These are phyloP conservation scores for Globisporangium alternatum DNA, from an alignment of 352 stramenopile genomes.

Conservation along the genomic window DNA sequence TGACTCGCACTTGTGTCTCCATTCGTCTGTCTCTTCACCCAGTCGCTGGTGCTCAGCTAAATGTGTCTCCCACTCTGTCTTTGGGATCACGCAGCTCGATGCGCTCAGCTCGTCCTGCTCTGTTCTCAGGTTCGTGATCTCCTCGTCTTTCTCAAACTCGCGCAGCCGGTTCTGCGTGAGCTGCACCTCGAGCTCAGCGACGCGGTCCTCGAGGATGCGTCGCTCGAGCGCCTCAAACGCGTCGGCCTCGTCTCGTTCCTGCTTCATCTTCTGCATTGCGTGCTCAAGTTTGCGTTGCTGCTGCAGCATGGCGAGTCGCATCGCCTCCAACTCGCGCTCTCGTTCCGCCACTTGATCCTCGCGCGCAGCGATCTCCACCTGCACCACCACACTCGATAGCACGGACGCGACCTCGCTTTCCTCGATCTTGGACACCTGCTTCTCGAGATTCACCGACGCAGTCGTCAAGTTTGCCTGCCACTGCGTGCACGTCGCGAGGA, in stretches of 20 bases:
- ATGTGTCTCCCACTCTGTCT: conserved; percentile 24
- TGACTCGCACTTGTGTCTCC: conserved; percentile 19
- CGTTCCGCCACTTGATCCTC: neutral
- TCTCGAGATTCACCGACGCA: neutral
- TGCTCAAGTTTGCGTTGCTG: conserved; percentile 18
- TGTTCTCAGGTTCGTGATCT: conserved; percentile 28
- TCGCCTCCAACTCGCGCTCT: neutral
- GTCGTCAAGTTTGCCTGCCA: conserved; percentile 8
- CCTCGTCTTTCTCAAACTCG: conserved; percentile 42
- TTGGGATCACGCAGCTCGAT: conserved; percentile 22
- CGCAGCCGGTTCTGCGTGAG: conserved; percentile 35
- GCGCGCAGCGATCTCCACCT: conserved; percentile 27
- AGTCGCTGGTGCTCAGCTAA: conserved; percentile 24
- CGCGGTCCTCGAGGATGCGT: conserved; percentile 43
- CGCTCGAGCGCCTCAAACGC: conserved; percentile 49
- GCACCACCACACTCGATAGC: conserved; percentile 32
- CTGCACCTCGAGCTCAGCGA: conserved; percentile 50
- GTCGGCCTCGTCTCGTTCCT: conserved; percentile 26
- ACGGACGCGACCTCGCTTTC: conserved; percentile 29
- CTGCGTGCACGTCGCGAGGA: conserved; percentile 10
- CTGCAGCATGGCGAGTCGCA: conserved; percentile 8
- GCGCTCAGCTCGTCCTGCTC: conserved; percentile 27
- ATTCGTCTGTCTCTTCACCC: conserved; percentile 17
- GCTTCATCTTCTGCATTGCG: conserved; percentile 18
- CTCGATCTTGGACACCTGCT: neutral